Evolutionary conservation across 495 filamentous ascomycete species (phyloP), one percentile per base, ranked within the genome.

Genomic region (Hypoxylon lenormandii): DNA sequence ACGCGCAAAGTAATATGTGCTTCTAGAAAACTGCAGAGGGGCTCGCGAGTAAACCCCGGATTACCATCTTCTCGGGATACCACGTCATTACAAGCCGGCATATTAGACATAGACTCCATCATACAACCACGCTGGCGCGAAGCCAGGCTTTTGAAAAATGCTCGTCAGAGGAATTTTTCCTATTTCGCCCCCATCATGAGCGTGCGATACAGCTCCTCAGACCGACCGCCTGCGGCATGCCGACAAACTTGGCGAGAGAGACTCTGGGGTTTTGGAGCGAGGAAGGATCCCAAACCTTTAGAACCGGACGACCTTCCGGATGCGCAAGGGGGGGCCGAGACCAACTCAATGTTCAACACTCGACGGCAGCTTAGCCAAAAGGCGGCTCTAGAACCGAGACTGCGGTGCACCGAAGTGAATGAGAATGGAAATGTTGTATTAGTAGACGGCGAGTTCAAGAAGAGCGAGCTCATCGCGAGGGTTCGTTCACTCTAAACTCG

Each of bases 331-430:
- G 86, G 87, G 37, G 79, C 79, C 10, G 74, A 79, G 21, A 80
- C 78, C 2, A 80, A 79, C 6, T 84, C 83, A 12, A 85, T 86
- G 70, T 87, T 86, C 67, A 83, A 76, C 18, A 79, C 88, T 53
- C 87, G 87, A 52, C 83, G 92, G 33, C 83, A 83, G 19, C 77
- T 93, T 51, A 83, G 86, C 18, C 84, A 86, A 5, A 94, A 92
- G 77, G 87, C 91, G 1, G 86, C 89, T 7, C 90, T 93, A 64
- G 93, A 96, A 77, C 84, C 92, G 36, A 87, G 90, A 64, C 78
- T 98, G 69, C 85, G 95, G 58, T 98, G 95, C 73, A 98, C 95
- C 0, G 95, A 98, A 78, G 91, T 98, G 69, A 93, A 97, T 70
- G 89, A 89, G 69, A 90, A 91, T 72, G 95, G 95, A n/a, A 89